Evolutionary conservation across 805 yeast genomes (phyloP), one percentile per base, ranked within the genome.

Genomic region (Candida corydali): DNA sequence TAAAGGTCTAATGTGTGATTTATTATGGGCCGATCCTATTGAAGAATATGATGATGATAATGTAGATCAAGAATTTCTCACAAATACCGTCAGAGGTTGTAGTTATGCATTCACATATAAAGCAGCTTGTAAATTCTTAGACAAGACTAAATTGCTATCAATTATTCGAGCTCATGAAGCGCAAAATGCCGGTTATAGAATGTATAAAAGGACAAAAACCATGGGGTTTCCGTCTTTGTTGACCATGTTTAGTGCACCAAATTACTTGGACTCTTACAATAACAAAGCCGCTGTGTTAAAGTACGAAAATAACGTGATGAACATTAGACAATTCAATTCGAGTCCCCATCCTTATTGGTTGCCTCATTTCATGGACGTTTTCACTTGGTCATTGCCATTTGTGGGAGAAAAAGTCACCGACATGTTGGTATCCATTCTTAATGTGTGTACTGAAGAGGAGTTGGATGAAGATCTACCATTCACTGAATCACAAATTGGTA

Each of bases 311-410:
- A 82, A 88, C 48, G 93, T 88, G 16, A 83, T 91, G 93, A 93
- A 91, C 60, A 91, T 91, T 39, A 76, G 97, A 39, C 98, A 91
- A 62, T 91, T 93, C 69, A 88, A 89, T 60, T 65, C 82, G 51
- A 80, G 88, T 19, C 95, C 96, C 4, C 98, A 91, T 61, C 98
- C 98, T 1, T 91, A 93, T 63, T 88, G 95, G 87, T 70, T 93
- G 47, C 98, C 98, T 6, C 88, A 88, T 58, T 86, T 89, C 51
- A 87, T 89, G 95, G 97, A 93, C 59, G 96, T 91, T 5, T 91
- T 91, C 60, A 83, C 95, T 8, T 93, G 98, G 98, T 86, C 96
- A 2, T 68, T 91, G 39, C 98, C 98, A 6, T 91, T 93, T 66
- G 97, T 93, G 17, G 98, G 97, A 15, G 96, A 91, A 57, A 86